phyloP scores from a whole-genome alignment of 2,329 filamentous ascomycete genomes.

The Cercospora berteroae region DNA sequence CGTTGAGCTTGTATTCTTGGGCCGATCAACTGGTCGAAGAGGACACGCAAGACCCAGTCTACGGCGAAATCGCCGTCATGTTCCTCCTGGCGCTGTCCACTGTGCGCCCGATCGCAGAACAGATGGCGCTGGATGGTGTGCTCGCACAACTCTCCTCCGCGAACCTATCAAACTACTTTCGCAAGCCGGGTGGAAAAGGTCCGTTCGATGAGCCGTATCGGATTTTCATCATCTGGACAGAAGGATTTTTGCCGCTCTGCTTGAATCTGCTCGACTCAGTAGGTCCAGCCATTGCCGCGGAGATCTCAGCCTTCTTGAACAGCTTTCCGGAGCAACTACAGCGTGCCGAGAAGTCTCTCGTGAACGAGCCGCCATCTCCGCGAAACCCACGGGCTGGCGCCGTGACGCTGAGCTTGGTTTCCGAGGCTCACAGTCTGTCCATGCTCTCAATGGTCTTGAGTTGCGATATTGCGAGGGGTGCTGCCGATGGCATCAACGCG shows the following conservation, averaged over 20 bases:
- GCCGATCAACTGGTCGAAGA: constrained; percentile 77
- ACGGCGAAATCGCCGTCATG: constrained; percentile 85
- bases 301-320: constrained; percentile 84
- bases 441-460: constrained; percentile 72
- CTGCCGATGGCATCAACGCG: constrained; percentile 57
- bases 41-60: constrained; percentile 75
- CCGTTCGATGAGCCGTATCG: constrained; percentile 75
- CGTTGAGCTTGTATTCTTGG: constrained; percentile 89
- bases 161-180: constrained; percentile 74
- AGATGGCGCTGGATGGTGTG: constrained; percentile 82
- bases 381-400: constrained; percentile 53
- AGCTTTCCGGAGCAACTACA: constrained; percentile 78
- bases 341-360: constrained; percentile 70
- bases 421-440: constrained; percentile 75
- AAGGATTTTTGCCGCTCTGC: constrained; percentile 81
- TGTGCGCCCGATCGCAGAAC: constrained; percentile 77
- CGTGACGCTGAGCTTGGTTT: constrained; percentile 70
- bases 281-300: constrained; percentile 75
- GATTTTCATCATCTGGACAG: constrained; percentile 86
- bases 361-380: constrained; percentile 50
- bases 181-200: constrained; percentile 64
- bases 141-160: constrained; percentile 76
- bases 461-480: constrained; percentile 62
- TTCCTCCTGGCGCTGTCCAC: constrained; percentile 86
- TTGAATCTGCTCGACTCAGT: constrained; percentile 84